Base-by-base conservation (phyloP, 2,329 filamentous ascomycete genomes). In the Pseudogymnoascus sp. region DNA sequence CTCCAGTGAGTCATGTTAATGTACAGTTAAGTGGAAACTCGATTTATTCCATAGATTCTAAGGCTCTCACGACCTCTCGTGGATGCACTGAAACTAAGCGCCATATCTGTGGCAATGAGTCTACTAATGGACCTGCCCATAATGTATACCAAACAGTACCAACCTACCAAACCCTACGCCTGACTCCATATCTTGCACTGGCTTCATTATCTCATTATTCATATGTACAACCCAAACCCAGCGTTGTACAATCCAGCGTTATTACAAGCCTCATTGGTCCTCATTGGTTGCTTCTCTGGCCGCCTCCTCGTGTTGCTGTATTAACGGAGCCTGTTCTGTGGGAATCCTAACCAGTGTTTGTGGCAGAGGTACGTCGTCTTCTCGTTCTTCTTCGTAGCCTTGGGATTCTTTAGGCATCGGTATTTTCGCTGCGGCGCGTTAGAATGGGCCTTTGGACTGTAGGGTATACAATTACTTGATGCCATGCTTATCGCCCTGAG, bases 311-410 rank as follows among this genome's bases (percentile, higher is more conserved):
- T 86, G 83, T 19, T 83, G 84, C 67, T 87, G 85, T 6, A 88
- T 73, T 23, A 83, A 78, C 26, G 85, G 85, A 11, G 85, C 86
- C 75, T 93, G 89, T 68, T 93, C 88, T 15, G 90, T 92, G 1
- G 91, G 91, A 68, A 95, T 93, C 67, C 91, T 85, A 36, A 96
- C 91, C 15, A 96, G 81, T 17, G 90, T 93, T 72, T 93, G 89
- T 1, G 91, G 91, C 42, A 95, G 78, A 42, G 83, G 77, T n/a
- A 80, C 70, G 11, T 72, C 71, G 10, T 68, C 63, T 33, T 76
- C 75, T 63, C 77, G 69, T 2, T 75, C 71, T 47, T 79, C 75
- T 61, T 75, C 72, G 28, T 78, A 75, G 50, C 77, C 71, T 23
- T 73, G 73, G 4, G 69, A 72, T 13, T 75, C 74, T 67, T 82